Conservation (phyloP, 148 eudicot genomes). For the Chenopodium suecicum region DNA sequence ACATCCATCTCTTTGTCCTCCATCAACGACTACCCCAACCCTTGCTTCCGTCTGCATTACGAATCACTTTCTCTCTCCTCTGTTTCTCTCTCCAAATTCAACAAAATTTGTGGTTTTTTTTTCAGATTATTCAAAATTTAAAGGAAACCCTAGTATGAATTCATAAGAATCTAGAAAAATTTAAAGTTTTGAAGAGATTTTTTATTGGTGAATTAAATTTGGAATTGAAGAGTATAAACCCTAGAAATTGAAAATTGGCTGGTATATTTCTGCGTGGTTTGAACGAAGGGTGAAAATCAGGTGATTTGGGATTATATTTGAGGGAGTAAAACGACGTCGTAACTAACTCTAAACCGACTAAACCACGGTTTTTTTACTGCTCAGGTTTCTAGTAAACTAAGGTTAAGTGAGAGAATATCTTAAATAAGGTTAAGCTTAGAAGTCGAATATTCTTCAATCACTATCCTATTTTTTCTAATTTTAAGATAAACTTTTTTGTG, state of each 20-base stretch:
- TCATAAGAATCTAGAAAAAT: background rate
- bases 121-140: background rate
- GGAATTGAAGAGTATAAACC: constrained; percentile 17
- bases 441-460: constrained; percentile 16
- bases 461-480: no score
- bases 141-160: constrained; percentile 20
- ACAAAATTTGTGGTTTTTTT: background rate
- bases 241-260: constrained; percentile 18
- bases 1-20: constrained; percentile 51
- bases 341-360: constrained; percentile 13
- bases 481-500: no score
- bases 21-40: constrained; percentile 71
- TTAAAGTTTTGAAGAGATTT: background rate
- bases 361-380: background rate
- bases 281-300: constrained; percentile 14
- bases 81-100: constrained; percentile 7
- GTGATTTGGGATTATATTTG: background rate
- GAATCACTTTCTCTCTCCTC: constrained; percentile 7
- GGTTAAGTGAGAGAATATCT: background rate
- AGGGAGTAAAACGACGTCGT: constrained; percentile 9
- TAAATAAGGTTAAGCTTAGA: background rate
- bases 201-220: background rate
- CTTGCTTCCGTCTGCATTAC: constrained; percentile 88
- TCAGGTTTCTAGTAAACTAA: background rate
- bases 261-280: constrained; percentile 26